phyloP scores from a whole-genome alignment of 352 stramenopile genomes.

The Poterioochromonas sp. region DNA sequence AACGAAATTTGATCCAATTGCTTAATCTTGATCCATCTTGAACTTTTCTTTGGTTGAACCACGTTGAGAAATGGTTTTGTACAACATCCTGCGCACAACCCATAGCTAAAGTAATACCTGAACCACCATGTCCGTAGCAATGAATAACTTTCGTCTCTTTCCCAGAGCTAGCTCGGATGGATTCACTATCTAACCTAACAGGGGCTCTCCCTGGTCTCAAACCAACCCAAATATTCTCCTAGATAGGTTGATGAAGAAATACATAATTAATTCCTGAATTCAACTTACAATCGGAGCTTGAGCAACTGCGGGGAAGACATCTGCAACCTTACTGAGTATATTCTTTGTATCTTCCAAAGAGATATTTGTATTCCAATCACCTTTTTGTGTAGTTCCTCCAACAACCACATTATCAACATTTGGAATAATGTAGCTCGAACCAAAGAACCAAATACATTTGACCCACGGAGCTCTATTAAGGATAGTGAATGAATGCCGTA shows the following conservation, averaged over 20 bases:
- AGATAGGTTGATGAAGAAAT: neutral
- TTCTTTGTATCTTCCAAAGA: constrained; percentile 8
- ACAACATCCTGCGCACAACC: constrained; percentile 21
- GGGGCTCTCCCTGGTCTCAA: constrained; percentile 9
- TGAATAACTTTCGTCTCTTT: neutral
- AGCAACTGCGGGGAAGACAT: neutral
- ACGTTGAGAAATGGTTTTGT: constrained; percentile 12
- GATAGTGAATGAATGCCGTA: neutral
- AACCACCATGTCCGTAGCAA: constrained; percentile 25
- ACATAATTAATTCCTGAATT: neutral
- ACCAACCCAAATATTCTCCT: constrained; percentile 20
- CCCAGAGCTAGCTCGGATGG: neutral
- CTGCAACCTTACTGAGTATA: neutral
- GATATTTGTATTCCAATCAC: neutral
- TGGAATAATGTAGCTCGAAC: constrained; percentile 16
- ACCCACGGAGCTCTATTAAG: constrained; percentile 27
- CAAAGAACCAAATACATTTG: constrained; percentile 18
- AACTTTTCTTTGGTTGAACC: too few species aligned
- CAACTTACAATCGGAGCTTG: neutral
- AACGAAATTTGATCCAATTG: too few species aligned
- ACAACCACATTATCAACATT: constrained; percentile 18
- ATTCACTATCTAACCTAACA: constrained; percentile 5
- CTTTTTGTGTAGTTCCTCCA: constrained; percentile 15
- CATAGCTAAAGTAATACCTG: constrained; percentile 14
- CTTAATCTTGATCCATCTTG: too few species aligned